phyloP scores from a whole-genome alignment of 2,329 filamentous ascomycete species.

The Aureobasidium sp. region DNA sequence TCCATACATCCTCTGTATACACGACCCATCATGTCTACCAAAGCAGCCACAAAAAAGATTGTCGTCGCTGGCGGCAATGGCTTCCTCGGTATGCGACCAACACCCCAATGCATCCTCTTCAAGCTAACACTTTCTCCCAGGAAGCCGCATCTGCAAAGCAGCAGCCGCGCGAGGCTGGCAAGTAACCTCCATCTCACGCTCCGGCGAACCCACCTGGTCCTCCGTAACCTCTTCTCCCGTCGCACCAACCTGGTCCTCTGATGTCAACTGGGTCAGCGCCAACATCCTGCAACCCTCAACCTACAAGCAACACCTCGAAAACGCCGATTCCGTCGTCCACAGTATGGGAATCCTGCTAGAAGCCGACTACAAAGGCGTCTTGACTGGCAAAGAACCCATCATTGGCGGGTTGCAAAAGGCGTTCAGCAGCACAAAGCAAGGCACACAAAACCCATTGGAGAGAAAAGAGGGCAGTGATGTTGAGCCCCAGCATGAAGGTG shows the following conservation, averaged over 20 bases:
- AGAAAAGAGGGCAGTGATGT: slow-evolving; percentile 53
- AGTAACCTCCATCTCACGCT: slow-evolving; percentile 91
- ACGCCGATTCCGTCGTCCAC: slow-evolving; percentile 82
- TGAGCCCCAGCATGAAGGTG: slow-evolving; percentile 57
- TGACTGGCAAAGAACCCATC: slow-evolving; percentile 78
- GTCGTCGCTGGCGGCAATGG: slow-evolving; percentile 92
- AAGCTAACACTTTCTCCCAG: slow-evolving; percentile 29
- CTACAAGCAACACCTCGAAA: slow-evolving; percentile 68
- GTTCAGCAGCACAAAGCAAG: slow-evolving; percentile 59
- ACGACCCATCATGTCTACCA: slow-evolving; percentile 19
- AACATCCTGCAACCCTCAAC: slow-evolving; percentile 78
- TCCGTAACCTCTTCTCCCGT: slow-evolving; percentile 63
- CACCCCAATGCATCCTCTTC: not conserved
- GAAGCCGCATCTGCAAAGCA: slow-evolving; percentile 79
- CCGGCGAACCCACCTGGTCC: slow-evolving; percentile 81
- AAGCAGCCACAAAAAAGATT: slow-evolving; percentile 63
- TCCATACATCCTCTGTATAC: not conserved
- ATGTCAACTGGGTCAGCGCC: slow-evolving; percentile 79
- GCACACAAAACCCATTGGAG: slow-evolving; percentile 61
- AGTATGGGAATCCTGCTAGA: slow-evolving; percentile 94
- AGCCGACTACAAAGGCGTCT: slow-evolving; percentile 91
- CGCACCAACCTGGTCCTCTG: slow-evolving; percentile 72
- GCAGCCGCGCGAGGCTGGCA: slow-evolving; percentile 82
- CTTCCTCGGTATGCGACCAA: slow-evolving; percentile 59
- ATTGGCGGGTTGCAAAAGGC: slow-evolving; percentile 69